Conservation (phyloP, 768 basidiomycete genomes). For the Suillus decipiens region DNA sequence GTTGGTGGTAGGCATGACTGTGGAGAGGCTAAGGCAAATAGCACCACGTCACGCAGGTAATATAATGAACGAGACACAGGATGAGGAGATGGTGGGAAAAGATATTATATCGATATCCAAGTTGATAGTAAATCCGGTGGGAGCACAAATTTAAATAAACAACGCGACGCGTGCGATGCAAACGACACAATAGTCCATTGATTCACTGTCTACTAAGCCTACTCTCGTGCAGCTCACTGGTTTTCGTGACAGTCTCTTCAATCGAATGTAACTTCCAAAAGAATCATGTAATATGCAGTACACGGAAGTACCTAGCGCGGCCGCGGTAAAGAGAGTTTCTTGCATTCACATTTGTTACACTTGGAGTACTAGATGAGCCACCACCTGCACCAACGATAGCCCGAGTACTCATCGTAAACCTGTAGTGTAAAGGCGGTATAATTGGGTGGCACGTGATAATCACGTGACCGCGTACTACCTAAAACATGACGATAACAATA, state of each 20-base stretch:
- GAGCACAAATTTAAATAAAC: slow-evolving; percentile 2
- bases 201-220: neutral
- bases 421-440: neutral
- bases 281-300: neutral
- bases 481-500: neutral
- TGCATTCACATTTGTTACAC: too few relatives aligned
- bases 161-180: neutral
- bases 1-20: slow-evolving; percentile 44
- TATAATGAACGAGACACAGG: too few relatives aligned
- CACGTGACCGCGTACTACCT: slow-evolving; percentile 7
- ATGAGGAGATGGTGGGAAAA: slow-evolving; percentile 3
- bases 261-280: neutral
- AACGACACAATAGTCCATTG: neutral
- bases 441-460: slow-evolving; percentile 5
- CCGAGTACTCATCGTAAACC: too few relatives aligned
- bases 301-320: neutral
- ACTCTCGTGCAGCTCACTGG: neutral
- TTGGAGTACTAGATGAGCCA: neutral
- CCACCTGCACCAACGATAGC: neutral
- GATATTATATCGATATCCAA: slow-evolving; percentile 1
- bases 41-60: neutral
- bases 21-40: neutral
- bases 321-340: too few relatives aligned
- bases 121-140: neutral
- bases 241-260: neutral